Evolutionary conservation across 495 filamentous ascomycete species (phyloP).

Genomic region (Penicillium pulvis): DNA sequence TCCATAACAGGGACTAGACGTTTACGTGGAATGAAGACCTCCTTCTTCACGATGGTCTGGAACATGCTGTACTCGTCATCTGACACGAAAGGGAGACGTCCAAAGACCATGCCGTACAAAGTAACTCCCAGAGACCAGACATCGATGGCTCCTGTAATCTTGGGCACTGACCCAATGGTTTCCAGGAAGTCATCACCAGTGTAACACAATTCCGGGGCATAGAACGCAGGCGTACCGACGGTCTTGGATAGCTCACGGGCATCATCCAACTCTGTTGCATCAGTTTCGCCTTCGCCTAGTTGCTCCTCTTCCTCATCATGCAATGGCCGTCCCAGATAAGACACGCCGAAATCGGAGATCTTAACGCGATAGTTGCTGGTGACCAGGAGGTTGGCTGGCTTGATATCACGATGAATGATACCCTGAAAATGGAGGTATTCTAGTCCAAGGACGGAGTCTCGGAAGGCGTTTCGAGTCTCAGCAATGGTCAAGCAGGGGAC

Average conservation of each 20-base stretch:
- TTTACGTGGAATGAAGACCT: conserved; percentile 80
- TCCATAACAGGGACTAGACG: conserved; percentile 76
- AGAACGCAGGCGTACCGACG: conserved; percentile 96
- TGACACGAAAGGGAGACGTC: conserved; percentile 88
- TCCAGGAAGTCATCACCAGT: conserved; percentile 57
- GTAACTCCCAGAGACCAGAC: conserved; percentile 97
- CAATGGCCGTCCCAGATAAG: conserved; percentile 86
- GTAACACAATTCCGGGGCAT: conserved; percentile 96
- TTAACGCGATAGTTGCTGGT: conserved; percentile 85
- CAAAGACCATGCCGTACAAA: conserved; percentile 91
- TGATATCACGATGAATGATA: conserved; percentile 97
- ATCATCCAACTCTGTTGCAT: conserved; percentile 82
- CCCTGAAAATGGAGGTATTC: conserved; percentile 97
- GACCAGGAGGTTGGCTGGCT: conserved; percentile 94
- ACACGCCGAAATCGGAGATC: conserved; percentile 99
- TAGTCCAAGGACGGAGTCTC: conserved; percentile 89
- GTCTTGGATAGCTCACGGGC: conserved; percentile 96
- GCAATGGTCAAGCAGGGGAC: conserved; percentile 87
- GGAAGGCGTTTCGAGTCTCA: conserved; percentile 84
- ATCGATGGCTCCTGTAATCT: conserved; percentile 78
- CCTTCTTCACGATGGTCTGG: conserved; percentile 83
- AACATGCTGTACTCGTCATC: conserved; percentile 91
- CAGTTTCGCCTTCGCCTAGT: conserved; percentile 80
- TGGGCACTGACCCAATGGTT: conserved; percentile 43
- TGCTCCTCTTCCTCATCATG: conserved; percentile 77